Evolutionary conservation across 305 asterid genomes (phyloP).

Genomic region (Fraxinus sp.): DNA sequence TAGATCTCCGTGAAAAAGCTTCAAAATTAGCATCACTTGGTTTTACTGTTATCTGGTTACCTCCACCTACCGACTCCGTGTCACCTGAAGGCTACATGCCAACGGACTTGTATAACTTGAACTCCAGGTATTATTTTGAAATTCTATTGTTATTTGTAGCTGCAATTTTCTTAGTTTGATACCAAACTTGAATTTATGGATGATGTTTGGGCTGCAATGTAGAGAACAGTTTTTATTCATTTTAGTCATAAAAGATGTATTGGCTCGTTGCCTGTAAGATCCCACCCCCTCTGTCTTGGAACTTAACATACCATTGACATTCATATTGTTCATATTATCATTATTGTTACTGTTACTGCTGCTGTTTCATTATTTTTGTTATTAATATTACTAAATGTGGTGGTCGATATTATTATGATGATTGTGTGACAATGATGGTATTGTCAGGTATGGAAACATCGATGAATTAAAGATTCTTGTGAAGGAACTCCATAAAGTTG

Average conservation of each 20-base stretch:
- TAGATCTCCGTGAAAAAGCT: conserved; percentile 70
- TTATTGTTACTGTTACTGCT: not conserved
- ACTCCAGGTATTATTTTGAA: conserved; percentile 65
- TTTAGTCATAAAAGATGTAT: not conserved
- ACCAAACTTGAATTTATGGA: conserved; percentile 6
- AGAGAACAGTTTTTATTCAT: not conserved
- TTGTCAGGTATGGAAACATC: conserved; percentile 67
- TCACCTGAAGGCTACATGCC: conserved; percentile 99
- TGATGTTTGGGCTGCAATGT: conserved; percentile 18
- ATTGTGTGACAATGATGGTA: conserved; percentile 1
- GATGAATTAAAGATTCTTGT: conserved; percentile 75
- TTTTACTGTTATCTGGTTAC: conserved; percentile 87
- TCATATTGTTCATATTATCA: not conserved
- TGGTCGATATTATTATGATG: conserved; percentile 19
- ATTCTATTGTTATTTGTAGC: not conserved
- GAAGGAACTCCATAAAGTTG: conserved; percentile 66
- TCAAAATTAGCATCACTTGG: conserved; percentile 72
- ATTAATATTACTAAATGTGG: not conserved
- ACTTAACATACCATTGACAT: not conserved
- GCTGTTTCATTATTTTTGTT: not conserved
- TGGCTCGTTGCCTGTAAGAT: not conserved
- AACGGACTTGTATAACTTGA: conserved; percentile 76
- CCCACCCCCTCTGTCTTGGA: not conserved
- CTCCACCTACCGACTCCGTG: conserved; percentile 95
- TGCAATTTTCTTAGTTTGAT: not conserved